Percentiles rank a stretch among this genome's conserved stretches.
Conservation (phyloP, 306 rosid species). For the Oxytropis ochrocephala region DNA sequence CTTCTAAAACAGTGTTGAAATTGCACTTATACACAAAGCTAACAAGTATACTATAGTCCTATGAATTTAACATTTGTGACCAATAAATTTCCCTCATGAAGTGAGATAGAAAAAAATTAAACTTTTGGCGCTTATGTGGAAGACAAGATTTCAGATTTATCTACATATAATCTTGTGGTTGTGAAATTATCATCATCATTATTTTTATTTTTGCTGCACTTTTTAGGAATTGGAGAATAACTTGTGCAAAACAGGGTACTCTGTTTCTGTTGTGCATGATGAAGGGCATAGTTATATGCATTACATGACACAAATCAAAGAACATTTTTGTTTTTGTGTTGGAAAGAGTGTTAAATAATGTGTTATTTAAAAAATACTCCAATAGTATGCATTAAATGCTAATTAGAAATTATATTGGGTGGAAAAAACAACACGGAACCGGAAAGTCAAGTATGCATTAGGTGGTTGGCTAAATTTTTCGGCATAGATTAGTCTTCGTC, state of each 20-base stretch:
- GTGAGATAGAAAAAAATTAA: not conserved
- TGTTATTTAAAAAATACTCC: too few relatives aligned
- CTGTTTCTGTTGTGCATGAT: not conserved
- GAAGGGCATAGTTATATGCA: not conserved
- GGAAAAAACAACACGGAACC: too few relatives aligned
- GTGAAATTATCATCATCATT: not conserved
- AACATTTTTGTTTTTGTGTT: too few relatives aligned
- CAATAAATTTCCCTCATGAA: not conserved
- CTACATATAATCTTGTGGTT: not conserved
- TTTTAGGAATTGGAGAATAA: too few relatives aligned
- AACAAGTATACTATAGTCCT: too few relatives aligned
- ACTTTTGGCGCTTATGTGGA: not conserved
- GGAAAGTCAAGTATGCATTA: too few relatives aligned
- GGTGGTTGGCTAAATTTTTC: too few relatives aligned
- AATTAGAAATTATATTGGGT: too few relatives aligned
- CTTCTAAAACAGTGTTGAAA: slow-evolving; percentile 17
- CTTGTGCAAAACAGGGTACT: not conserved
- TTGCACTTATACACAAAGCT: slow-evolving; percentile 23
- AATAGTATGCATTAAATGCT: too few relatives aligned
- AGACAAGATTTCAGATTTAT: not conserved
- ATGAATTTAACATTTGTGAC: not conserved
- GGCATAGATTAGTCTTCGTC: too few relatives aligned
- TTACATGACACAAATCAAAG: not conserved
- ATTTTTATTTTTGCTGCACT: not conserved
- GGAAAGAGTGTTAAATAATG: too few relatives aligned